Evolutionary conservation across 305 asterid genomes (phyloP).

Genomic region (Fraxinus floribunda): DNA sequence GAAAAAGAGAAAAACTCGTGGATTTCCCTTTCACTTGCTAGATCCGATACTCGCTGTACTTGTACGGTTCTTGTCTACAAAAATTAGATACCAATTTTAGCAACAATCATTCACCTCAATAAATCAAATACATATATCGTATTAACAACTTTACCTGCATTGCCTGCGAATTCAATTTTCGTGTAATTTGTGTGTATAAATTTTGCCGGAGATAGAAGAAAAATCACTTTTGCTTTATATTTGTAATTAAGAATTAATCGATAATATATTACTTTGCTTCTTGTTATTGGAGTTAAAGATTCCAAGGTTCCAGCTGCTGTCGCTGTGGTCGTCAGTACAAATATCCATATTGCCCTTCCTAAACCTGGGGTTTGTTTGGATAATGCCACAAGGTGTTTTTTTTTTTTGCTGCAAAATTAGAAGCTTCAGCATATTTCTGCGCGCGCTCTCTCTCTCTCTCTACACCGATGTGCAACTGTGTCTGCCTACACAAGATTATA

Average conservation of each 20-base stretch:
- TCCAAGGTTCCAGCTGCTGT: background rate
- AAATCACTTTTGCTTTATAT: conserved; percentile 21
- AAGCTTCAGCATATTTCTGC: too few species aligned
- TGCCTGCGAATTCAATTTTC: conserved; percentile 21
- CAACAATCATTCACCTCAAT: background rate
- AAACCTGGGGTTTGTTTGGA: background rate
- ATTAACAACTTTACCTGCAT: conserved; percentile 38
- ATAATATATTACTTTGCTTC: background rate
- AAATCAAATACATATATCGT: background rate
- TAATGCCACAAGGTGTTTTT: background rate
- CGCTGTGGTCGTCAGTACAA: background rate
- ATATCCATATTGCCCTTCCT: conserved; percentile 15
- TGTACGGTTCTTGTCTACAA: conserved; percentile 51
- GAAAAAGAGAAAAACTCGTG: conserved; percentile 95
- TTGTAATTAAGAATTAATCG: background rate
- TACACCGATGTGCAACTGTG: too few species aligned
- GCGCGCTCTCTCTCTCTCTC: too few species aligned
- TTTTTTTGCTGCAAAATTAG: too few species aligned
- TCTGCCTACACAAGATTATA: too few species aligned
- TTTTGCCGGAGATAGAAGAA: conserved; percentile 21
- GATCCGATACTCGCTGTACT: conserved; percentile 83
- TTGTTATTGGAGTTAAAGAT: background rate
- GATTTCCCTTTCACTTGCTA: conserved; percentile 84
- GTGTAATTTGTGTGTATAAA: background rate
- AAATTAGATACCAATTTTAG: background rate